A percentile compares a stretch with the other conserved stretches of the same genome.
These are phyloP conservation scores for Prunus padus DNA, from an alignment of 306 rosid species.

Conservation along the genomic window DNA sequence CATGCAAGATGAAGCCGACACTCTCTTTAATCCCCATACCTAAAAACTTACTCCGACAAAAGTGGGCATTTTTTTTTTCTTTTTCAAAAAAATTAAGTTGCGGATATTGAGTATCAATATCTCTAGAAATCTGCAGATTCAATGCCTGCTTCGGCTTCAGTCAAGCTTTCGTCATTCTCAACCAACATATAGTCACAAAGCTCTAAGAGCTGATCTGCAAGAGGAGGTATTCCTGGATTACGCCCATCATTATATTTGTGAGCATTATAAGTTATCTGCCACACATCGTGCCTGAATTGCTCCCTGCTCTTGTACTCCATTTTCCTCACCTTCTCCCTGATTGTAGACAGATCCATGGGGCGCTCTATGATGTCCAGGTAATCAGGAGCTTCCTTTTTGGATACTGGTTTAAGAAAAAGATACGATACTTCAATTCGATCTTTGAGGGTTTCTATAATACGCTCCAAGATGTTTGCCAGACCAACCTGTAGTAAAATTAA, in stretches of 20 bases:
- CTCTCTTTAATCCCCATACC: background rate
- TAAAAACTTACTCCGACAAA: background rate
- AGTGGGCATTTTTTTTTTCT: background rate
- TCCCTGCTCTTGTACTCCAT: slow-evolving; percentile 91
- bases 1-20: background rate
- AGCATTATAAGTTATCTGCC: slow-evolving; percentile 83
- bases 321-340: slow-evolving; percentile 78
- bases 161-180: slow-evolving; percentile 72
- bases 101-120: slow-evolving; percentile 12
- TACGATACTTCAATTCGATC: slow-evolving; percentile 59
- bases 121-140: slow-evolving; percentile 49
- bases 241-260: slow-evolving; percentile 81
- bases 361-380: slow-evolving; percentile 70
- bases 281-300: slow-evolving; percentile 79
- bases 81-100: background rate
- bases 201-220: slow-evolving; percentile 87
- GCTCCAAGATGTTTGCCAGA: slow-evolving; percentile 95
- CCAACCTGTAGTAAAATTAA: slow-evolving; percentile 51
- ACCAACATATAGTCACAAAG: slow-evolving; percentile 77
- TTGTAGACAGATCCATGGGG: slow-evolving; percentile 90
- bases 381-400: slow-evolving; percentile 93
- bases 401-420: slow-evolving; percentile 81
- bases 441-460: slow-evolving; percentile 67
- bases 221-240: slow-evolving; percentile 90
- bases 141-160: slow-evolving; percentile 89